Conservation (phyloP, 257 asterid species). For the Fraxinus pennsylvanica region DNA sequence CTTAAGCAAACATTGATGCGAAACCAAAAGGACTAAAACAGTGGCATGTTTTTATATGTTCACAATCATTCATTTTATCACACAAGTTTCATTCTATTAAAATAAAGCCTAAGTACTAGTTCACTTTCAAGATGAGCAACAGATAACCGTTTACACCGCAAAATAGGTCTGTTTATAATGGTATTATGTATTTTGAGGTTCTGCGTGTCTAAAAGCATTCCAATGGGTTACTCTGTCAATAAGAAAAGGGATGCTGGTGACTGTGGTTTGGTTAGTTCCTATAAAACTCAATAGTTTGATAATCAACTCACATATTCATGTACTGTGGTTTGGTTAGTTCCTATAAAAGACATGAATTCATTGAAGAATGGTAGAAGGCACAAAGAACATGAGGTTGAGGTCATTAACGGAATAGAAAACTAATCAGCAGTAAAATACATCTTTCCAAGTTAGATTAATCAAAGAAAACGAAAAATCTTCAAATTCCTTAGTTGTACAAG, state of each 20-base stretch:
- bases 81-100: background rate
- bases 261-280: no score
- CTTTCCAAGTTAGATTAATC: background rate
- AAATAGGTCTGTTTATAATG: background rate
- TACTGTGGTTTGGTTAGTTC: no score
- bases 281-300: no score
- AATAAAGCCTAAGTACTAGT: background rate
- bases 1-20: constrained; percentile 15
- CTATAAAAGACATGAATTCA: background rate
- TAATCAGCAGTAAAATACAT: background rate
- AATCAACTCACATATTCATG: no score
- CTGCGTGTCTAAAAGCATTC: background rate
- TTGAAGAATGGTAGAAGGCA: background rate
- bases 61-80: background rate
- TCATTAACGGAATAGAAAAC: background rate
- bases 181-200: background rate
- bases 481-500: background rate
- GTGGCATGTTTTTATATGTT: background rate
- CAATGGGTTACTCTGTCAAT: no score
- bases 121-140: background rate
- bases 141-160: background rate
- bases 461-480: background rate
- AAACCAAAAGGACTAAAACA: background rate
- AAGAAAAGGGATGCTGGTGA: no score
- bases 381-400: background rate